A percentile compares a stretch with the other conserved stretches of the same genome.
phyloP scores from a whole-genome alignment of 495 filamentous ascomycete species.

The Hamigera avellanea region DNA sequence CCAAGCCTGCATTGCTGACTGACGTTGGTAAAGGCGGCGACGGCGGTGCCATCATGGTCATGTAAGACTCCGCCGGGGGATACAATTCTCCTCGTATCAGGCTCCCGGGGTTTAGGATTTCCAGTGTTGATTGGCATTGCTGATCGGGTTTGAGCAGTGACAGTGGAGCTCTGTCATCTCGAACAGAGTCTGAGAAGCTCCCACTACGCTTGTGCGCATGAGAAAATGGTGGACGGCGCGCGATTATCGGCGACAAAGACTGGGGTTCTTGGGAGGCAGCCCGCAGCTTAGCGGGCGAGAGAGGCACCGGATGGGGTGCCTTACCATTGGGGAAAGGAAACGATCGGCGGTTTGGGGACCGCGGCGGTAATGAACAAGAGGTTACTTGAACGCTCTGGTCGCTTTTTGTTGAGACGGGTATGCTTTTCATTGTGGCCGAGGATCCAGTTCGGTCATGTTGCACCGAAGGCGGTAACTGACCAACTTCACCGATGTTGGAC shows the following conservation, averaged over 20 bases:
- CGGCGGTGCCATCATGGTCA: slow-evolving; percentile 55
- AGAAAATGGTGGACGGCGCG: slow-evolving; percentile 26
- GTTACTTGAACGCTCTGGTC: slow-evolving; percentile 54
- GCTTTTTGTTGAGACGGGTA: slow-evolving; percentile 35
- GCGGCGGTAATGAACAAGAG: slow-evolving; percentile 76
- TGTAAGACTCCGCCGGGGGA: slow-evolving; percentile 64
- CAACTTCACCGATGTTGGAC: slow-evolving; percentile 1
- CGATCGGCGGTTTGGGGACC: slow-evolving; percentile 36
- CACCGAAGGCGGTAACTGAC: neutral
- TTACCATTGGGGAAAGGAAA: slow-evolving; percentile 28
- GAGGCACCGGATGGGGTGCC: slow-evolving; percentile 53
- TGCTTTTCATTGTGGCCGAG: slow-evolving; percentile 30
- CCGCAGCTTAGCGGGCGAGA: slow-evolving; percentile 13
- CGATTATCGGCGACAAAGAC: slow-evolving; percentile 17
- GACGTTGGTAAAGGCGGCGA: slow-evolving; percentile 38
- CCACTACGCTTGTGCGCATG: slow-evolving; percentile 59
- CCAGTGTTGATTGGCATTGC: slow-evolving; percentile 31
- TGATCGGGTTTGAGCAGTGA: slow-evolving; percentile 29
- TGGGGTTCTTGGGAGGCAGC: slow-evolving; percentile 15
- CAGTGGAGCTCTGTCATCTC: slow-evolving; percentile 56
- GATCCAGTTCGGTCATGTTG: slow-evolving; percentile 36
- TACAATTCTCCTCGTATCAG: slow-evolving; percentile 75
- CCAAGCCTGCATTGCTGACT: slow-evolving; percentile 8
- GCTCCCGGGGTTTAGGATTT: slow-evolving; percentile 62
- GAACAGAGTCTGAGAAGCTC: slow-evolving; percentile 77